Evolutionary conservation across 2,329 filamentous ascomycete genomes (phyloP), one percentile per base, ranked within the genome.

Genomic region (Botrytis deweyae): DNA sequence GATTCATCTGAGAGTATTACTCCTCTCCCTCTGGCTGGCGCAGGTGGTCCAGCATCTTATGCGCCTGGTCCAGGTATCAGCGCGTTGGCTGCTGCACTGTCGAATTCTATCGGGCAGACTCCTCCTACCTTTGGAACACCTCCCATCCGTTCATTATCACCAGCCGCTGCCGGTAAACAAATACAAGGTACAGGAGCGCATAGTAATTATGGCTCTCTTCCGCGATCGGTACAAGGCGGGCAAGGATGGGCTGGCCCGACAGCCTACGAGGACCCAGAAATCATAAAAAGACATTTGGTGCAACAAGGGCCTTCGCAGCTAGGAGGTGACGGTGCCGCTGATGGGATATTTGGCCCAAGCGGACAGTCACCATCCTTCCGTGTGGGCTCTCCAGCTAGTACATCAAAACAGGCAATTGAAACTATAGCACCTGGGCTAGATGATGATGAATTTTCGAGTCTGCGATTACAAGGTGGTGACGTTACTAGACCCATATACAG

Each of bases 401-500:
- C 78, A 74, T 76, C 72, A 58, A 83, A 80, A 73, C 81, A 80
- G 70, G 79, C 74, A 76, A 75, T 76, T 72, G 78, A 81, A 73
- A 69, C 77, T 72, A 77, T 80, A 74, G 79, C 80, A 70, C 79
- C 80, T 77, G 80, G 83, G 79, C 78, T 84, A 25, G 87, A 89
- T 75, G 89, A 91, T 9, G 93, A 96, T 74, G 93, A 97, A 80
- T 99, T 99, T 82, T 98, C 95, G 44, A 98, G 96, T 83, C 83
- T 99, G 81, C 91, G 91, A 81, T 85, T 99, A 65, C 97, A 98
- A 81, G 96, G 96, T 75, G 96, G 96, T 76, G 96, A 99, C 81
- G 92, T 98, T 73, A 98, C 95, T 38, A 88, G 96, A 75, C 93
- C 95, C 72, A 97, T 99, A 79, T 99, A 99, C 85, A 92, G 93